These are phyloP conservation scores for Sporisorium scitamineum DNA, from an alignment of 1,284 basidiomycete genomes.

Conservation along the genomic window DNA sequence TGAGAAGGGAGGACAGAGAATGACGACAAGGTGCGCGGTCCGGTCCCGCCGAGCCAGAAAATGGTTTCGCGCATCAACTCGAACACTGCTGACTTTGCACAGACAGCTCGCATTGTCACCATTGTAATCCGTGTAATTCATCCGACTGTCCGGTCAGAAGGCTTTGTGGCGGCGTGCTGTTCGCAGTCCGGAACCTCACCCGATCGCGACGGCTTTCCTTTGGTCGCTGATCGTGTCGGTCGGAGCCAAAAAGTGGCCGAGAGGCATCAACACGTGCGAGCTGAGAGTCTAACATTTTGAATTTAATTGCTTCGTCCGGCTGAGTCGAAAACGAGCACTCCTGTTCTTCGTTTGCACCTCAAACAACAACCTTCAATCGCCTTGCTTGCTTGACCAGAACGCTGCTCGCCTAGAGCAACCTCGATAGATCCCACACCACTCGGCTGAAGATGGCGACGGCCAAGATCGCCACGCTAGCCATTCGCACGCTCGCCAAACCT, in stretches of 20 bases:
- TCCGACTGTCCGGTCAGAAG: not conserved
- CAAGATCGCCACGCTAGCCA: slow-evolving; percentile 64
- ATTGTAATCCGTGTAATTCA: not conserved
- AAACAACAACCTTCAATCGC: not conserved
- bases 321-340: not conserved
- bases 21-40: not conserved
- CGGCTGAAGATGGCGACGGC: slow-evolving; percentile 58
- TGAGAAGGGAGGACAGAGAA: not conserved
- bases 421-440: not conserved
- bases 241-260: not conserved
- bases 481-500: slow-evolving; percentile 67
- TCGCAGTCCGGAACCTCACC: not conserved
- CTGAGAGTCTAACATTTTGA: not conserved
- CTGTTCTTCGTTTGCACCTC: not conserved
- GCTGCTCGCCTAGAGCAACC: not conserved
- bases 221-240: not conserved
- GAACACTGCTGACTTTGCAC: not conserved
- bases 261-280: not conserved
- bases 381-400: not conserved
- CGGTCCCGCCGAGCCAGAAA: not conserved
- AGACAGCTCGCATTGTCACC: not conserved
- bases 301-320: not conserved
- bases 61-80: too few species aligned
- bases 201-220: not conserved
- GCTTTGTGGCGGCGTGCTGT: not conserved